Evolutionary conservation across 495 filamentous ascomycete genomes (phyloP).

Genomic region (Penicillium riverlandense): DNA sequence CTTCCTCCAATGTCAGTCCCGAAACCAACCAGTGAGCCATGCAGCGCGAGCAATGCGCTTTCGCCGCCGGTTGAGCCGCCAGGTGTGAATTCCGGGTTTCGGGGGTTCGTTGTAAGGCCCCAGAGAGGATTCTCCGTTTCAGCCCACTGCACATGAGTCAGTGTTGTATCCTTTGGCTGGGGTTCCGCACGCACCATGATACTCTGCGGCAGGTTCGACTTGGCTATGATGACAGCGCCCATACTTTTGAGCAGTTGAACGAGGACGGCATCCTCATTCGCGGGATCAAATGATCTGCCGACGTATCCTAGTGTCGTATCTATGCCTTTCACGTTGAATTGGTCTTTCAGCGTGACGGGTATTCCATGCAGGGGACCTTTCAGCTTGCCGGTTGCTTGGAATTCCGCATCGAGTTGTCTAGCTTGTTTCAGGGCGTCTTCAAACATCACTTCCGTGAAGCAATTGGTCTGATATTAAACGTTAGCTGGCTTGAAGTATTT

Average conservation of each 20-base stretch:
- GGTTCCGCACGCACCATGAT: slow-evolving; percentile 27
- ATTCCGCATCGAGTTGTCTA: slow-evolving; percentile 32
- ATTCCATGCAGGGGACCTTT: slow-evolving; percentile 60
- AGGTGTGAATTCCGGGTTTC: slow-evolving; percentile 37
- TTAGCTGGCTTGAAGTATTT: too few species aligned
- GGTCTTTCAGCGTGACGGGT: slow-evolving; percentile 58
- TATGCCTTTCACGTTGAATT: slow-evolving; percentile 56
- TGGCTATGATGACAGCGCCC: slow-evolving; percentile 51
- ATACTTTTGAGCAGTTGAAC: slow-evolving; percentile 38
- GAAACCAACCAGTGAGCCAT: slow-evolving; percentile 55
- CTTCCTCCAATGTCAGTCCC: slow-evolving; percentile 61
- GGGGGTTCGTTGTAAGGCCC: slow-evolving; percentile 43
- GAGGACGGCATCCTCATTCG: slow-evolving; percentile 40
- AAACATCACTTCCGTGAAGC: slow-evolving; percentile 59
- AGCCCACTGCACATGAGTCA: slow-evolving; percentile 24
- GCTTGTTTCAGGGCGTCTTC: slow-evolving; percentile 47
- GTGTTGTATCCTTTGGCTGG: background rate
- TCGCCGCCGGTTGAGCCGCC: slow-evolving; percentile 64
- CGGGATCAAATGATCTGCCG: slow-evolving; percentile 42
- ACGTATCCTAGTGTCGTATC: slow-evolving; percentile 54
- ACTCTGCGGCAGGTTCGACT: slow-evolving; percentile 54
- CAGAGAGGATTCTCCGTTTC: slow-evolving; percentile 50
- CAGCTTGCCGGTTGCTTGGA: slow-evolving; percentile 33
- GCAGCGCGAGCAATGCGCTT: slow-evolving; percentile 49
- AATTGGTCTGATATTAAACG: slow-evolving; percentile 37